Evolutionary conservation across 2,329 filamentous ascomycete species (phyloP).

Genomic region (Tolypocladium inflatum): DNA sequence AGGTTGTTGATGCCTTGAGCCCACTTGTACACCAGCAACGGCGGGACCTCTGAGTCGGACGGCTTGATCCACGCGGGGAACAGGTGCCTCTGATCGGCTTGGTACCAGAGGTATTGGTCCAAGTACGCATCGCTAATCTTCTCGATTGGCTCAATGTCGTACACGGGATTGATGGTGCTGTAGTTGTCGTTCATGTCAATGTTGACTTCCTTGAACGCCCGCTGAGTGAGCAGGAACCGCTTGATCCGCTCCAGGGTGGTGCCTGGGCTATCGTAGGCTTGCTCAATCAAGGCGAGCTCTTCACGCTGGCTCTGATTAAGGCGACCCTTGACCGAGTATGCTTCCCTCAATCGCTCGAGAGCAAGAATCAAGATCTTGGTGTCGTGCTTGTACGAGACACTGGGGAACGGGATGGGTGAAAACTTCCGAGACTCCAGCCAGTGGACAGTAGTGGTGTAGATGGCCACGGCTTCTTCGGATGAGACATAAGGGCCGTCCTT

Average conservation of each 20-base stretch:
- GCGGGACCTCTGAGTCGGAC: conserved; percentile 94
- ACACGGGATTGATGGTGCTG: conserved; percentile 96
- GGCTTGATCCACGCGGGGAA: conserved; percentile 99
- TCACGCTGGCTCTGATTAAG: conserved; percentile 97
- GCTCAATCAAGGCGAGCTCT: conserved; percentile 91
- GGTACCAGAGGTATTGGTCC: conserved; percentile 98
- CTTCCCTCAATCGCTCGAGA: conserved; percentile 83
- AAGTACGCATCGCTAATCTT: conserved; percentile 99
- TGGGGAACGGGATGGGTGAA: conserved; percentile 96
- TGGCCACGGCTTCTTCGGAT: conserved; percentile 95
- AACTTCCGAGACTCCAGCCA: conserved; percentile 98
- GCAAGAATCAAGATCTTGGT: conserved; percentile 97
- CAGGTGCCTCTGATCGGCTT: conserved; percentile 91
- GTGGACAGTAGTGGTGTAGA: conserved; percentile 97
- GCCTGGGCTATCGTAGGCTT: conserved; percentile 95
- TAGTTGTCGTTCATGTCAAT: conserved; percentile 99
- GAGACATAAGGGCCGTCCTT: conserved; percentile 98
- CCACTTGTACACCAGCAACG: conserved; percentile 95
- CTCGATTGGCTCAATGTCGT: conserved; percentile 97
- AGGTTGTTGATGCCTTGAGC: conserved; percentile 98
- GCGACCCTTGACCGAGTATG: conserved; percentile 94
- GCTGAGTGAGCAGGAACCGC: conserved; percentile 90
- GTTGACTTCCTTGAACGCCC: conserved; percentile 97
- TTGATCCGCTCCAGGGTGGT: conserved; percentile 96
- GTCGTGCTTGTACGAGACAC: conserved; percentile 98